A percentile compares a stretch with the other conserved stretches of the same genome.
phyloP scores from a whole-genome alignment of 768 basidiomycete genomes.

The Xerocomellus chrysenteron region DNA sequence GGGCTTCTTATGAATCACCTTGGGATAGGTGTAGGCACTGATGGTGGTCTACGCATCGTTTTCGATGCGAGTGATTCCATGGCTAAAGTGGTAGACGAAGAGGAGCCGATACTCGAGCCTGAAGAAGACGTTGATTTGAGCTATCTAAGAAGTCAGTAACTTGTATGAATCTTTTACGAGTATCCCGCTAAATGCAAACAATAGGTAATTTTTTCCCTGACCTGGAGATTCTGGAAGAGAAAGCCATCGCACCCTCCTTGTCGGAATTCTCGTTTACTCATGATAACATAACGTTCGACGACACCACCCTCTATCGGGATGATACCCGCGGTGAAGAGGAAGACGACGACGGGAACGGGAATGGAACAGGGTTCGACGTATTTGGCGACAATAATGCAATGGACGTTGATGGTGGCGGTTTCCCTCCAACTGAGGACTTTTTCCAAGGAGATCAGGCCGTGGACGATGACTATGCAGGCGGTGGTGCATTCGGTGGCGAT shows the following conservation, averaged over 20 bases:
- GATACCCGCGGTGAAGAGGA: constrained; percentile 42
- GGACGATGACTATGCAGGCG: constrained; percentile 45
- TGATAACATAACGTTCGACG: constrained; percentile 58
- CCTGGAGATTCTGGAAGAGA: constrained; percentile 57
- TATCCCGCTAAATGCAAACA: constrained; percentile 1
- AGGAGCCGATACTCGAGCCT: constrained; percentile 61
- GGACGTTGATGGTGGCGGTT: constrained; percentile 41
- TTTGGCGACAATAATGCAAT: constrained; percentile 31
- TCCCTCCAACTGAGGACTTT: constrained; percentile 57
- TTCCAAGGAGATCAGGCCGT: constrained; percentile 63
- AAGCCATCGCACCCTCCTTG: constrained; percentile 79
- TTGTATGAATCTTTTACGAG: neutral
- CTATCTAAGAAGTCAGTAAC: constrained; percentile 54
- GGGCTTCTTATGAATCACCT: constrained; percentile 98
- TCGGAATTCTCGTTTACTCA: constrained; percentile 80
- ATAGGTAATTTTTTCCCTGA: constrained; percentile 75
- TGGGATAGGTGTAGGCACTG: constrained; percentile 68
- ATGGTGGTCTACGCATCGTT: constrained; percentile 84
- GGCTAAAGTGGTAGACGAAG: constrained; percentile 74
- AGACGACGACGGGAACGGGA: constrained; percentile 35
- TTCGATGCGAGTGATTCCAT: constrained; percentile 96
- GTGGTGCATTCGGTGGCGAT: constrained; percentile 41
- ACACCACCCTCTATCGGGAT: constrained; percentile 58
- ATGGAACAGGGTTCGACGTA: constrained; percentile 19
- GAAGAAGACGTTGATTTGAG: constrained; percentile 67